Conservation (phyloP, 495 filamentous ascomycete genomes). For the Massariosphaeria phaeospora region DNA sequence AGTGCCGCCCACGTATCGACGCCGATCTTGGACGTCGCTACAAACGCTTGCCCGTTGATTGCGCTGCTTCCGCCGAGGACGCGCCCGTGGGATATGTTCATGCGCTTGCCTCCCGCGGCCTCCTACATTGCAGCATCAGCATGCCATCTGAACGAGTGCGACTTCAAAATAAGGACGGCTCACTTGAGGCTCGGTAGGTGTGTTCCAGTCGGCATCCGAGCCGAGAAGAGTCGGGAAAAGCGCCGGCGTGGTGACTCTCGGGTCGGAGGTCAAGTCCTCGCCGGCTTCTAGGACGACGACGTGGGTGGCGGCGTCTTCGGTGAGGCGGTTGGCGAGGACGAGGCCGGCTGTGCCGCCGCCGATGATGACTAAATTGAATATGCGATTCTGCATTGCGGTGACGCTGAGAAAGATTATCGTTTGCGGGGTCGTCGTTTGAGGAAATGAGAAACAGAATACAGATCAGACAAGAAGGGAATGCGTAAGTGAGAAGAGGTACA, state of each 20-base stretch:
- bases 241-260: neutral
- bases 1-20: conserved; percentile 28
- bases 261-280: neutral
- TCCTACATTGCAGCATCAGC: neutral
- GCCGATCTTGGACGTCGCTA: neutral
- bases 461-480: no score
- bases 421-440: no score
- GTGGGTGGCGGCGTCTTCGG: neutral
- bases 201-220: conserved; percentile 2
- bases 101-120: neutral
- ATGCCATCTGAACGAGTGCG: no score
- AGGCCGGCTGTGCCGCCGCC: conserved; percentile 26
- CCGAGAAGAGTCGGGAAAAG: neutral
- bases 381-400: no score
- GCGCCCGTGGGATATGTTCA: neutral
- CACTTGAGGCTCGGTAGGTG: conserved; percentile 6
- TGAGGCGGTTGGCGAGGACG: conserved; percentile 15
- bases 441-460: no score
- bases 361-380: conserved; percentile 22
- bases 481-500: no score
- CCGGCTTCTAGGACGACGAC: conserved; percentile 25
- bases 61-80: conserved; percentile 5
- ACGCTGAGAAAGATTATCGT: no score
- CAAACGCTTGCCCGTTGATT: conserved; percentile 10
- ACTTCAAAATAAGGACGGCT: neutral